Evolutionary conservation across 1,139 yeast genomes (phyloP), one percentile per base, ranked within the genome.

Genomic region (Yarrowia galli): DNA sequence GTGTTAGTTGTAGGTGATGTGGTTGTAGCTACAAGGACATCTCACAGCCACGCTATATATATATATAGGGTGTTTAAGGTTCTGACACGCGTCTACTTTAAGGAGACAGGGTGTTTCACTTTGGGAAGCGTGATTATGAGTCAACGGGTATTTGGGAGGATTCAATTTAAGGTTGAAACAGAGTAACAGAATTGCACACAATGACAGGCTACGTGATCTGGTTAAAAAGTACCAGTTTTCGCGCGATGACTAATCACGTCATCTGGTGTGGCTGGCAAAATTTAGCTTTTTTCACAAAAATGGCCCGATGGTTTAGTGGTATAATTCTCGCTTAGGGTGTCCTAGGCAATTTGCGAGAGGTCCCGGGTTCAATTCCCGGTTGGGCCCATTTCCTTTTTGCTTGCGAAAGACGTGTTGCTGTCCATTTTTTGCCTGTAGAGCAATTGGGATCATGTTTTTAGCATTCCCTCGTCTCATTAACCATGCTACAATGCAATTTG

Each of bases 321-420:
- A 56, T 56, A 56, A 56, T 56, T 56, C 63, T 56, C 63, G 63
- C 63, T 56, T 56, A 56, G 63, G 63, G 63, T 56, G 25, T 23
- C 63, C 63, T 56, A n/a, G 18, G 64, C 64, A 56, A 56, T 56
- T 56, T 56, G 64, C 64, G 64, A 56, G 64, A 56, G 64, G 64
- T 56, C 64, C 64, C 64, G 64, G 64, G 64, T 56, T 56, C 64
- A 56, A 56, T 56, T 56, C 64, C 64, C 64, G 64, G 64, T 56
- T 56, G 64, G 64, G 64, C 64, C 64, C 64, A 28, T 18, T 28
- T 15, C 2, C 28, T 56, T 42, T 53, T 36, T 22, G 15, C 1
- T 4, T 6, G 23, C 15, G 12, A n/a, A 5, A 6, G 10, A 7
- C 8, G 32, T 2, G 32, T 7, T 28, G 8, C 8, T 3, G 8